These are phyloP conservation scores for Fusarium dlaminii DNA, from an alignment of 2,329 filamentous ascomycete genomes.

Conservation along the genomic window DNA sequence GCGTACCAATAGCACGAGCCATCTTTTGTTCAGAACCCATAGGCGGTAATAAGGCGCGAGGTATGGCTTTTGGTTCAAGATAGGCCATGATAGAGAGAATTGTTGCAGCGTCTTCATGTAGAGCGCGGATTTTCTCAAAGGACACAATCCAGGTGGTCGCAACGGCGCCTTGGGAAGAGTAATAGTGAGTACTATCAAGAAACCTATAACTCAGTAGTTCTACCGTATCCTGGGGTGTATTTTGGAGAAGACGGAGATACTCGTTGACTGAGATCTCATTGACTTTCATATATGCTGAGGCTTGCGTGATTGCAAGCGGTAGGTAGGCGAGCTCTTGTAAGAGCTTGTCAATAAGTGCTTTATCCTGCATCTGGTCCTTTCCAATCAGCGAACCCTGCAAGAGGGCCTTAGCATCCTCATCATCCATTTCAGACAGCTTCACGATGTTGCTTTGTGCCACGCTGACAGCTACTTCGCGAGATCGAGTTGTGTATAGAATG, in stretches of 20 bases:
- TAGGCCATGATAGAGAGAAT: slow-evolving; percentile 52
- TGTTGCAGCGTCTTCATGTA: slow-evolving; percentile 42
- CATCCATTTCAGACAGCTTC: background rate
- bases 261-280: slow-evolving; percentile 36
- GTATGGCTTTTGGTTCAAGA: slow-evolving; percentile 53
- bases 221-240: slow-evolving; percentile 43
- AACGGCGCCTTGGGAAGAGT: slow-evolving; percentile 46
- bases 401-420: slow-evolving; percentile 36
- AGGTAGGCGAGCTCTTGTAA: slow-evolving; percentile 46
- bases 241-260: slow-evolving; percentile 49
- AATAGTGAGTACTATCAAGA: slow-evolving; percentile 46
- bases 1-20: slow-evolving; percentile 44
- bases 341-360: background rate
- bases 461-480: slow-evolving; percentile 27
- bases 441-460: background rate
- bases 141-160: slow-evolving; percentile 54
- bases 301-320: slow-evolving; percentile 52
- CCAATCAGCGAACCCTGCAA: slow-evolving; percentile 27
- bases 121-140: slow-evolving; percentile 50
- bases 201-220: slow-evolving; percentile 39
- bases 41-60: slow-evolving; percentile 46
- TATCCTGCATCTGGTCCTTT: background rate
- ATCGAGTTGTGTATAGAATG: slow-evolving; percentile 52
- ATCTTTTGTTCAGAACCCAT: slow-evolving; percentile 15
- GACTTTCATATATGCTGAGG: slow-evolving; percentile 52